Evolutionary conservation across 1,139 yeast species (phyloP).

Genomic region (Kodamaea plutei): DNA sequence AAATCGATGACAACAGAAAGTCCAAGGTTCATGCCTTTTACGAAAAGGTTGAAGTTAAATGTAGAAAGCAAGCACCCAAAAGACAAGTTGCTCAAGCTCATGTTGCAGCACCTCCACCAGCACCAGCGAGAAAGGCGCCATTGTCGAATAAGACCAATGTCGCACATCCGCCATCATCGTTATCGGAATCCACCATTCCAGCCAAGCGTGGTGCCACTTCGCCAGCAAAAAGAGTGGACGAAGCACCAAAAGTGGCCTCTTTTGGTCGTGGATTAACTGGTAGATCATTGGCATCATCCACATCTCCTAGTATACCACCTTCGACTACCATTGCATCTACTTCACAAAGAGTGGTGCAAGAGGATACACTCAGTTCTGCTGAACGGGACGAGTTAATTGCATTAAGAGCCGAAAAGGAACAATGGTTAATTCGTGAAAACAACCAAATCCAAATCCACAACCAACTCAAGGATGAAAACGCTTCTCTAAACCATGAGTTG

Average conservation of each 20-base stretch:
- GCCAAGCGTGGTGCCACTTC: constrained; percentile 65
- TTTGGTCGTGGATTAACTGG: constrained; percentile 37
- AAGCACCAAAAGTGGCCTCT: constrained; percentile 25
- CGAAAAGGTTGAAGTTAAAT: constrained; percentile 54
- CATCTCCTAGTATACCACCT: constrained; percentile 13
- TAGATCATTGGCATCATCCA: constrained; percentile 30
- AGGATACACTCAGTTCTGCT: constrained; percentile 11
- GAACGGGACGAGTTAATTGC: constrained; percentile 49
- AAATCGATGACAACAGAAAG: constrained; percentile 71
- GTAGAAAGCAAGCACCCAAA: constrained; percentile 16
- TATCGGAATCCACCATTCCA: constrained; percentile 38
- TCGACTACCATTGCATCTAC: constrained; percentile 5
- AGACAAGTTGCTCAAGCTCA: constrained; percentile 2
- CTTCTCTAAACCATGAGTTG: constrained; percentile 38
- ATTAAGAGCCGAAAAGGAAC: constrained; percentile 48
- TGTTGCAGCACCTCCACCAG: constrained; percentile 8
- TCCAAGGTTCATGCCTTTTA: constrained; percentile 60
- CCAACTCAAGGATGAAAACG: constrained; percentile 42
- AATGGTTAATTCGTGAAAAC: constrained; percentile 47
- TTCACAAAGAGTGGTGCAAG: constrained; percentile 5
- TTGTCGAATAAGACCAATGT: constrained; percentile 6
- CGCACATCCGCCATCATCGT: background rate
- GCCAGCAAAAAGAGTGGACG: constrained; percentile 49
- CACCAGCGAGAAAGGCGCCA: constrained; percentile 6
- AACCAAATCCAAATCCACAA: constrained; percentile 34